Evolutionary conservation across 2,329 filamentous ascomycete species (phyloP).

Genomic region (Dendrostoma leiphaemia): DNA sequence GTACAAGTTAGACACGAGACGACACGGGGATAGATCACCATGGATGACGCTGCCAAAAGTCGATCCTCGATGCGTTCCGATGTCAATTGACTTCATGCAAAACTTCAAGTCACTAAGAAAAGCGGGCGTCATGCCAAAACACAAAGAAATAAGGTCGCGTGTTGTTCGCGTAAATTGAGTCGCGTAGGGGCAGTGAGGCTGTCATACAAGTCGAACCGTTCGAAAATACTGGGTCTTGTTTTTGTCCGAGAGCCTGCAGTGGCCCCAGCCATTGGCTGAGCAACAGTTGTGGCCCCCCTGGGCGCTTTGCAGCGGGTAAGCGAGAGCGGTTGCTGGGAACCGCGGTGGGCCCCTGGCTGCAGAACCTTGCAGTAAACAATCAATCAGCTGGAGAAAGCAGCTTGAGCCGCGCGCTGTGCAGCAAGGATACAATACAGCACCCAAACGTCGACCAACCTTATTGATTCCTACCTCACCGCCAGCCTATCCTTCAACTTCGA

Average conservation of each 20-base stretch:
- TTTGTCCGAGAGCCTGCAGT: slow-evolving; percentile 7
- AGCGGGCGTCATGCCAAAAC: not conserved
- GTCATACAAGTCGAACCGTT: not conserved
- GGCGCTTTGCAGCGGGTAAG: not conserved
- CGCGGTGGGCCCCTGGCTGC: slow-evolving; percentile 9
- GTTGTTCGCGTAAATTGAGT: slow-evolving; percentile 17
- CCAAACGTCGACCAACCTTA: no score
- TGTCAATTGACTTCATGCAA: not conserved
- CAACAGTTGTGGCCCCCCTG: not conserved
- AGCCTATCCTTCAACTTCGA: not conserved
- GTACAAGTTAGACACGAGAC: not conserved
- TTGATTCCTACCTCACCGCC: not conserved
- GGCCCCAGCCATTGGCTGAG: slow-evolving; percentile 11
- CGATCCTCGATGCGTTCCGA: not conserved
- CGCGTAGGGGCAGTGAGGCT: slow-evolving; percentile 9
- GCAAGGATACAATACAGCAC: no score
- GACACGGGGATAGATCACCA: not conserved
- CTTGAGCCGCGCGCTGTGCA: not conserved
- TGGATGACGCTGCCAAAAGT: slow-evolving; percentile 2
- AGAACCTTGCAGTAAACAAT: slow-evolving; percentile 17
- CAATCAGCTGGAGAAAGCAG: not conserved
- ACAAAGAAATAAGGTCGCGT: slow-evolving; percentile 11
- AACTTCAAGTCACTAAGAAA: not conserved
- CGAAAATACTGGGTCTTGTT: slow-evolving; percentile 12
- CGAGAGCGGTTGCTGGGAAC: slow-evolving; percentile 10